Evolutionary conservation across 306 rosid genomes (phyloP), one percentile per base, ranked within the genome.

Genomic region (Oemleria cerasiformis): DNA sequence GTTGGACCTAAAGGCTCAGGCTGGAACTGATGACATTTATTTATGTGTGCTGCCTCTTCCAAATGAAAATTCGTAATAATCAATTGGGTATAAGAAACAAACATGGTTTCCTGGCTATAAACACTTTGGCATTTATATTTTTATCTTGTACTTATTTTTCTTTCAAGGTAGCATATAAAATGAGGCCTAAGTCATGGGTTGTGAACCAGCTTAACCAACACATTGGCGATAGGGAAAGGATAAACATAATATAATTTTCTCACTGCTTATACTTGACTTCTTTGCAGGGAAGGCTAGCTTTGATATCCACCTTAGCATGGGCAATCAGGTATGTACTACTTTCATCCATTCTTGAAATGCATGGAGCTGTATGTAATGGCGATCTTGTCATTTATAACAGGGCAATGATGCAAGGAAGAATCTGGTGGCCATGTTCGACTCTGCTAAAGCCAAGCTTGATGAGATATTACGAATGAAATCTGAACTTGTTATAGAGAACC

Each of bases 401-500:
- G 98, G 70, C 40, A 62, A 73, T 70, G 83, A 85, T 30, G 73
- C 81, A 67, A 85, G 76, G 83, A 70, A 77, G 77, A 85, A 75
- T 69, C 79, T 84, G 55, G 72, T 61, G 73, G 77, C 54, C 60
- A 70, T 80, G 83, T 67, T 90, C 82, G 87, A 90, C 70, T 82
- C 85, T 65, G 96, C 96, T 77, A 85, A 85, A 84, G 91, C 83
- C 68, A 82, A 75, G 78, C 91, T 82, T 67, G 78, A 83, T 76
- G 92, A 84, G 58, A 86, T 86, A 73, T 79, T 74, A 74, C 68
- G 7, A 71, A 67, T 79, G 78, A 86, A 90, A 85, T 79, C 83
- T 68, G 82, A 82, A 68, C 74, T 86, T 79, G 72, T 76, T 67
- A 36, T 65, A 76, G 87, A 86, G 68, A 92, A 85, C 65, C 56